Base-by-base conservation (phyloP, 2,329 filamentous ascomycete species). In the Metarhizium rileyi region DNA sequence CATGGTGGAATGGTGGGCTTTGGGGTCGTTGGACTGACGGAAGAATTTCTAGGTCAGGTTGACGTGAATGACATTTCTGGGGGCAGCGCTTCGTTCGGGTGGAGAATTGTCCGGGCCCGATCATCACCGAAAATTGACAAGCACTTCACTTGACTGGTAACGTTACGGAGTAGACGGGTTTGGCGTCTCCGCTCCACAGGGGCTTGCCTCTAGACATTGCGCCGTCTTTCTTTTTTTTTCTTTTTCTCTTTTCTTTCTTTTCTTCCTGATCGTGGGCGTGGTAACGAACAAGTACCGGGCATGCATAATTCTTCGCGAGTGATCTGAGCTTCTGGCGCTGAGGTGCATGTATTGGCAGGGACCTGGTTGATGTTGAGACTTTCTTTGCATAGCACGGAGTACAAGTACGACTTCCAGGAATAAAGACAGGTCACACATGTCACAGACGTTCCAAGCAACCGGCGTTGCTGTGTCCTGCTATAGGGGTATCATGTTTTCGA, bases 1-100 rank as follows among this genome's bases (percentile, higher is more conserved):
- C 68, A 71, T 71, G 56, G 43, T 48, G 48, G 10, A 9, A 46
- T 20, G 23, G 26, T 26, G 33, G 7, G 27, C 20, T 20, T n/a
- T 33, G 47, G 18, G 23, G 38, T 42, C 20, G 38, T 23, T 23
- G 25, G 22, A n/a, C n/a, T 30, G 26, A 43, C 28, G 16, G 30
- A 40, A 23, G 20, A 35, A 43, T 20, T 42, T 16, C 10, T 8
- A 42, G n/a, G 38, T 14, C 20, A 25, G 41, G 40, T 27, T 49
- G 20, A 44, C 46, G 40, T 44, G 35, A 28, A 33, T 44, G 36
- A 42, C 30, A 45, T 35, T 48, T 42, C 33, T 38, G 10, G 27
- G 43, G 28, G 14, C 41, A 36, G 47, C 27, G 49, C 28, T 43
- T 46, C 22, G 30, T 12, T 48, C 48, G 51, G 51, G 46, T 53